Evolutionary conservation across 108 stramenopile species (phyloP).

Genomic region (Cyclostephanos tholiformis): DNA sequence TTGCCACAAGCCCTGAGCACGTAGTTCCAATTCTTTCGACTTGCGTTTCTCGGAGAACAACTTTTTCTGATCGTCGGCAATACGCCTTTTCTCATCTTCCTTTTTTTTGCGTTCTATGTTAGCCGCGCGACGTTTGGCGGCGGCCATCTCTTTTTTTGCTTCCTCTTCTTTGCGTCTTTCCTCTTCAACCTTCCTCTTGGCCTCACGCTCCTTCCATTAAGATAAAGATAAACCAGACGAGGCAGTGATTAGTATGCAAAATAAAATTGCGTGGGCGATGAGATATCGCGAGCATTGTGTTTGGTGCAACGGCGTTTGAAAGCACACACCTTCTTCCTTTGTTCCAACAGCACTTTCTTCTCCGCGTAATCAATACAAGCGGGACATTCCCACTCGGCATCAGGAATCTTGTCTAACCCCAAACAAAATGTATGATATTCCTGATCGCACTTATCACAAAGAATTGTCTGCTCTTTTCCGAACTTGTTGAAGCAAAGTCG

Average conservation of each 20-base stretch:
- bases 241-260: neutral
- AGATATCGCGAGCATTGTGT: neutral
- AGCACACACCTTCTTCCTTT: conserved; percentile 12
- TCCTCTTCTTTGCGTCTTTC: conserved; percentile 28
- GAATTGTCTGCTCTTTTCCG: conserved; percentile 52
- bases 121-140: conserved; percentile 20
- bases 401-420: conserved; percentile 33
- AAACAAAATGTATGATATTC: conserved; percentile 56
- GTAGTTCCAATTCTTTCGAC: conserved; percentile 10
- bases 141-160: conserved; percentile 26
- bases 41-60: conserved; percentile 11
- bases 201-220: conserved; percentile 17
- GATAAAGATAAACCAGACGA: neutral
- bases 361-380: conserved; percentile 49
- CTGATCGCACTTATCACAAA: conserved; percentile 52
- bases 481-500: conserved; percentile 86
- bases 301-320: neutral
- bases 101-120: conserved; percentile 21
- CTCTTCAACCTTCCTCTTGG: conserved; percentile 27
- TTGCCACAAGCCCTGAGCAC: conserved; percentile 11
- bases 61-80: conserved; percentile 15
- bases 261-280: neutral
- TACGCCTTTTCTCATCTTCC: conserved; percentile 24
- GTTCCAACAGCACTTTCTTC: conserved; percentile 37
- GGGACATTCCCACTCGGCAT: conserved; percentile 43